Percentiles rank a stretch among this genome's conserved stretches.
Conservation (phyloP, 768 basidiomycete genomes). For the Hypholoma sublateritium region DNA sequence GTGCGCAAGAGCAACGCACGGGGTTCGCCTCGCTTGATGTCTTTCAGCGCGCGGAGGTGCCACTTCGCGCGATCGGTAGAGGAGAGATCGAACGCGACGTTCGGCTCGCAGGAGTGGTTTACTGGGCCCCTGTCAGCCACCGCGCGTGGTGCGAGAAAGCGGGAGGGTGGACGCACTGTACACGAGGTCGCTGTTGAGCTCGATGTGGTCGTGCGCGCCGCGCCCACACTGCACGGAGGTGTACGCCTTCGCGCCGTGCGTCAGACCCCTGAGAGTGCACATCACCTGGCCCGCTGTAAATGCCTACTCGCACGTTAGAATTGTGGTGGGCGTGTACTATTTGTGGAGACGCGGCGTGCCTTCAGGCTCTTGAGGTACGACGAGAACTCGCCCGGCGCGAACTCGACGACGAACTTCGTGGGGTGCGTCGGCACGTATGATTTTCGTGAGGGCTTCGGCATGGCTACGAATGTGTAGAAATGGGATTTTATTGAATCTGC, state of each 20-base stretch:
- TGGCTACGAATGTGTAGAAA: neutral
- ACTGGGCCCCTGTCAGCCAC: conserved; percentile 26
- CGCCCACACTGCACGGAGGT: conserved; percentile 53
- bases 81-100: conserved; percentile 52
- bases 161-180: conserved; percentile 40
- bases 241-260: conserved; percentile 40
- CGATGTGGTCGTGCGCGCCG: conserved; percentile 46
- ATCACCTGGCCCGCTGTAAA: conserved; percentile 40
- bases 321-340: neutral
- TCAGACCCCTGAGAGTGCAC: conserved; percentile 29
- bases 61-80: conserved; percentile 41
- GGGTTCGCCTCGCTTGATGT: conserved; percentile 33
- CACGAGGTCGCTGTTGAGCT: conserved; percentile 59
- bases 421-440: conserved; percentile 33
- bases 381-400: conserved; percentile 32
- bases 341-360: conserved; percentile 19
- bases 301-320: conserved; percentile 18
- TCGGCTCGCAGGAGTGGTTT: conserved; percentile 67
- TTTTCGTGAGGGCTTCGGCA: conserved; percentile 26
- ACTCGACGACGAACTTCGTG: conserved; percentile 34
- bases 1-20: conserved; percentile 25
- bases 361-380: conserved; percentile 36
- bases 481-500: neutral
- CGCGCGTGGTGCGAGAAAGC: too few species aligned
- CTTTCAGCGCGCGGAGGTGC: conserved; percentile 46